A percentile compares a stretch with the other conserved stretches of the same genome.
phyloP scores from a whole-genome alignment of 805 yeast genomes.

The Candida berthetii region DNA sequence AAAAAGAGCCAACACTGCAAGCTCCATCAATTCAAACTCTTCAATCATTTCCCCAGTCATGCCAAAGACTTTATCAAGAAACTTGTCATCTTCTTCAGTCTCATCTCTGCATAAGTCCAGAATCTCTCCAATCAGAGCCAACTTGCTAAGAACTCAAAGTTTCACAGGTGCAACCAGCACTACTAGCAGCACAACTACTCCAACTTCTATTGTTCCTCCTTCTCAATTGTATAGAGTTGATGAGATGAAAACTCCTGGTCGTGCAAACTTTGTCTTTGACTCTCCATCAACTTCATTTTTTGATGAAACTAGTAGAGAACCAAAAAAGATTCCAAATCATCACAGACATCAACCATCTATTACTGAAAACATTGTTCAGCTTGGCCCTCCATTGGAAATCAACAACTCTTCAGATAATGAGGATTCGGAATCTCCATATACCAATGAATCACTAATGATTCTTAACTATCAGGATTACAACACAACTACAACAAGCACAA shows the following conservation, averaged over 20 bases:
- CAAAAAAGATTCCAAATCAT: background rate
- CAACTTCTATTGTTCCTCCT: background rate
- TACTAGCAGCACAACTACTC: background rate
- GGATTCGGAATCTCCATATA: slow-evolving; percentile 2
- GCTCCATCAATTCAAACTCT: slow-evolving; percentile 11
- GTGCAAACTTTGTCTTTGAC: background rate
- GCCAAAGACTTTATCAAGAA: slow-evolving; percentile 8
- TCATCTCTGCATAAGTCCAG: slow-evolving; percentile 11
- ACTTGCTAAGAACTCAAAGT: slow-evolving; percentile 10
- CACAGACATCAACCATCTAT: slow-evolving; percentile 1
- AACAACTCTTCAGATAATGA: slow-evolving; percentile 1
- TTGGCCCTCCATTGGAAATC: slow-evolving; percentile 4
- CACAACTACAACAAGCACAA: background rate
- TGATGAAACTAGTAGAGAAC: slow-evolving; percentile 3
- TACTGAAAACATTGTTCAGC: background rate
- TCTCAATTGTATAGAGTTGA: background rate
- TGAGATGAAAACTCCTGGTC: background rate
- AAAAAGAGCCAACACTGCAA: slow-evolving; percentile 19
- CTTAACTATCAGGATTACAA: background rate
- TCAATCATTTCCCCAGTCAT: slow-evolving; percentile 3
- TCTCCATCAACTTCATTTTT: slow-evolving; percentile 1
- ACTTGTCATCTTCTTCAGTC: slow-evolving; percentile 17
- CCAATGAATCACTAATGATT: background rate
- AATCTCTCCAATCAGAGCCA: slow-evolving; percentile 15
- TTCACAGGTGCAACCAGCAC: slow-evolving; percentile 4